Percentiles rank a stretch among this genome's conserved stretches.
Conservation (phyloP, 345 rosid species). For the Iberis pinnata region DNA sequence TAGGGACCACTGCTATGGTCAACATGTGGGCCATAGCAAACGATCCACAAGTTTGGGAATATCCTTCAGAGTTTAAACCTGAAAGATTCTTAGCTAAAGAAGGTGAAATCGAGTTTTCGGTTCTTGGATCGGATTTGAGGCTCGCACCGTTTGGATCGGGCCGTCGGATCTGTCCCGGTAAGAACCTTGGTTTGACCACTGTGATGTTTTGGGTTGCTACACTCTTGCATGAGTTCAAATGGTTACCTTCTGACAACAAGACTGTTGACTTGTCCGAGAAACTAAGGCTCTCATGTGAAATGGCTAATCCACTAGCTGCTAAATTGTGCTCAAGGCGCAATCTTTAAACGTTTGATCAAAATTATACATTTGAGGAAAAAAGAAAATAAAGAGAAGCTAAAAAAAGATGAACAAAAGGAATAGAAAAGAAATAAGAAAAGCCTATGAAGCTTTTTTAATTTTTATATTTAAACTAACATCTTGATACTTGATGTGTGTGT, state of each 20-base stretch:
- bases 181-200: conserved; percentile 54
- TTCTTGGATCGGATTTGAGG: conserved; percentile 74
- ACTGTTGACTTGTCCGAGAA: conserved; percentile 62
- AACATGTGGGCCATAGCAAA: conserved; percentile 93
- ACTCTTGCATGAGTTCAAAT: conserved; percentile 63
- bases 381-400: conserved; percentile 2
- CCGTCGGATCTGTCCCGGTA: conserved; percentile 72
- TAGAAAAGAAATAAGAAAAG: neutral
- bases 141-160: conserved; percentile 94
- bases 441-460: neutral
- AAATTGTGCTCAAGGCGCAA: conserved; percentile 37
- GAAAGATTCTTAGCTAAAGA: conserved; percentile 45
- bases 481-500: conserved; percentile 16
- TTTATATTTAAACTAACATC: conserved; percentile 12
- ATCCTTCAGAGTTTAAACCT: conserved; percentile 58
- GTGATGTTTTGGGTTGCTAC: conserved; percentile 64
- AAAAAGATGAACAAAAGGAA: neutral
- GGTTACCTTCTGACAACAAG: conserved; percentile 39
- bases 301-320: conserved; percentile 64
- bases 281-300: conserved; percentile 68
- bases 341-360: conserved; percentile 2
- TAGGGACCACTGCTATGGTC: conserved; percentile 85
- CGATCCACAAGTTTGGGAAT: conserved; percentile 58
- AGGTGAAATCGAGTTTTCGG: conserved; percentile 50
- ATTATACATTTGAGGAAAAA: neutral